These are phyloP conservation scores for Priceomyces castillae DNA, from an alignment of 805 yeast genomes.

Conservation along the genomic window DNA sequence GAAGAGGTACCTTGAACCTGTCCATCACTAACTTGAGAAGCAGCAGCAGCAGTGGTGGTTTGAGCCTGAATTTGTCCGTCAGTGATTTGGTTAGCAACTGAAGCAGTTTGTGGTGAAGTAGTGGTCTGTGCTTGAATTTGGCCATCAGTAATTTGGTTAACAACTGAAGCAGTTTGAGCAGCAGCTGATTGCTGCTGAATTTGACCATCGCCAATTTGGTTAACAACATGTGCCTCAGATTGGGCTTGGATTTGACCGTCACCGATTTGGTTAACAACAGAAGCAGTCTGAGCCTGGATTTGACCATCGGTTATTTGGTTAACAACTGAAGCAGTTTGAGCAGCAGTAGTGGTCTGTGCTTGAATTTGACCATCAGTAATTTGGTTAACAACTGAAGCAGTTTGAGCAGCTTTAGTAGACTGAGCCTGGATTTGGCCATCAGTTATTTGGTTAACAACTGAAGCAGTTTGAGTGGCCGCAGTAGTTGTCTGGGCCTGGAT, in stretches of 20 bases:
- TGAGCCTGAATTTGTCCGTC: conserved; percentile 34
- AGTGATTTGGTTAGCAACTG: conserved; percentile 23
- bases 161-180: conserved; percentile 27
- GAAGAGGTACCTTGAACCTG: conserved; percentile 38
- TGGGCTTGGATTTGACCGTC: conserved; percentile 41
- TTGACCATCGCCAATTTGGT: conserved; percentile 41
- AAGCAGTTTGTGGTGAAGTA: conserved; percentile 3
- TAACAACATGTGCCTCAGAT: conserved; percentile 26
- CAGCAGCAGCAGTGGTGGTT: conserved; percentile 15
- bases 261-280: conserved; percentile 29
- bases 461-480: conserved; percentile 19
- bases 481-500: conserved; percentile 32
- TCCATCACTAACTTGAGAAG: conserved; percentile 34
- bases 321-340: conserved; percentile 21
- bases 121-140: conserved; percentile 6
- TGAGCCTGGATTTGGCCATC: conserved; percentile 37
- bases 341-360: conserved; percentile 20
- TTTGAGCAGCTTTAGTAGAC: conserved; percentile 15
- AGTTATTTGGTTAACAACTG: conserved; percentile 23
- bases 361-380: conserved; percentile 50
- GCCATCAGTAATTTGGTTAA: conserved; percentile 37
- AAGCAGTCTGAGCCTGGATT: conserved; percentile 15
- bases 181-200: conserved; percentile 13
- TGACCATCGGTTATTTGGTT: conserved; percentile 42
- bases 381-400: conserved; percentile 31